Percentiles rank a stretch among this genome's conserved stretches.
phyloP scores from a whole-genome alignment of 2,329 filamentous ascomycete genomes.

The Decorospora gaudefroyi region DNA sequence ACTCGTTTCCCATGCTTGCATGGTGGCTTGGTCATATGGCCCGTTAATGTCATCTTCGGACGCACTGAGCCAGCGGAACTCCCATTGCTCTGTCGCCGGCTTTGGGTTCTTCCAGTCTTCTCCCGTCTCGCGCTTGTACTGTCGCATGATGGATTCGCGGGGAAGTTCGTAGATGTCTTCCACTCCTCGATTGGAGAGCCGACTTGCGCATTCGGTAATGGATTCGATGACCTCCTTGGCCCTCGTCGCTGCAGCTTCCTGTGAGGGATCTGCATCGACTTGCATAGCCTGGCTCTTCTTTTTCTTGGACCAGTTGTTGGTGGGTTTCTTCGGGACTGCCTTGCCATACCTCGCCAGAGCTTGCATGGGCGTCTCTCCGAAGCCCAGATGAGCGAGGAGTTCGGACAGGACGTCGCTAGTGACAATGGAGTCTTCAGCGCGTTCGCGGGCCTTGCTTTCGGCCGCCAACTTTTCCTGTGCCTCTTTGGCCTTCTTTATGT shows the following conservation, averaged over 20 bases:
- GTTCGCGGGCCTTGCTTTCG: constrained; percentile 71
- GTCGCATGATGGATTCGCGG: constrained; percentile 78
- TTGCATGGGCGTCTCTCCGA: constrained; percentile 84
- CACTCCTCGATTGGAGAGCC: constrained; percentile 78
- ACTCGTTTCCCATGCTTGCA: constrained; percentile 88
- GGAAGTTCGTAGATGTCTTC: constrained; percentile 91
- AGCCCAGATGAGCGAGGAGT: constrained; percentile 74
- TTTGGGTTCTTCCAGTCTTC: constrained; percentile 74
- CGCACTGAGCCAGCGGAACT: constrained; percentile 90
- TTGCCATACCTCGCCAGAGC: constrained; percentile 81
- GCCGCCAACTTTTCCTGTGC: constrained; percentile 84
- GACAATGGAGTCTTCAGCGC: constrained; percentile 73
- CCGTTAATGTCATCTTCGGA: constrained; percentile 81
- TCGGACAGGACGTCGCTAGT: constrained; percentile 73
- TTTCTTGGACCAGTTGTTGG: constrained; percentile 53
- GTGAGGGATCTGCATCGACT: constrained; percentile 61
- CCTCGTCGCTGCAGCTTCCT: constrained; percentile 70
- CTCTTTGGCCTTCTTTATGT: constrained; percentile 84
- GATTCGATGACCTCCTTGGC: constrained; percentile 75
- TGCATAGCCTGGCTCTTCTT: constrained; percentile 66
- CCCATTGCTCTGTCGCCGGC: constrained; percentile 65
- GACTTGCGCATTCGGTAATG: constrained; percentile 89
- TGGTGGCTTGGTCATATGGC: constrained; percentile 80
- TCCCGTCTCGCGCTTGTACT: constrained; percentile 82
- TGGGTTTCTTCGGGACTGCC: constrained; percentile 54